Percentiles rank a stretch among this genome's conserved stretches.
These are phyloP conservation scores for Avena eriantha DNA, from an alignment of 176 grass and related monocot genomes.

Conservation along the genomic window DNA sequence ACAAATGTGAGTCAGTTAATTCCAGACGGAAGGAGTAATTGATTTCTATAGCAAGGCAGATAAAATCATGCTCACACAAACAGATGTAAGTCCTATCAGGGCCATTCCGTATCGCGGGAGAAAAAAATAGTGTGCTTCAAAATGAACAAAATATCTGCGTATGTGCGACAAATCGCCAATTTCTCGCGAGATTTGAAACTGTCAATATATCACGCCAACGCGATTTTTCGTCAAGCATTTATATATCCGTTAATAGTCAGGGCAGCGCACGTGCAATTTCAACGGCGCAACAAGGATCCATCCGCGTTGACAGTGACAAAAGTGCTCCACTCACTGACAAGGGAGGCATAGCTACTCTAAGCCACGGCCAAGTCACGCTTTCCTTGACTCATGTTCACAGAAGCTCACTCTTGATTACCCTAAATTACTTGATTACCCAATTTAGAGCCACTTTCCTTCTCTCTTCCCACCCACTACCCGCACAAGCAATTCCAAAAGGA, in stretches of 20 bases:
- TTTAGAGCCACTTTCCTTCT: not conserved
- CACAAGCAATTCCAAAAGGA: slow-evolving; percentile 31
- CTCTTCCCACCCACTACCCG: not conserved
- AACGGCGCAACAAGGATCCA: not conserved
- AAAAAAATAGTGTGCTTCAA: not conserved
- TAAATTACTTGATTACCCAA: not conserved
- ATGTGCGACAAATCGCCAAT: slow-evolving; percentile 10
- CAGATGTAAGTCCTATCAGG: not conserved
- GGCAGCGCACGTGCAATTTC: not conserved
- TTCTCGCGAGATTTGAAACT: slow-evolving; percentile 36
- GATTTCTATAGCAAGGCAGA: not conserved
- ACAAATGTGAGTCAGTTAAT: too few relatives aligned
- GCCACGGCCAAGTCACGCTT: not conserved
- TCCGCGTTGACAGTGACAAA: slow-evolving; percentile 34
- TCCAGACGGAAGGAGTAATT: not conserved
- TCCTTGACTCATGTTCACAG: slow-evolving; percentile 36
- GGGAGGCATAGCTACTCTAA: not conserved
- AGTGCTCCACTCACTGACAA: not conserved
- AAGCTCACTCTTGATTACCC: not conserved
- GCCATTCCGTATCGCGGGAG: not conserved
- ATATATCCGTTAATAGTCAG: not conserved
- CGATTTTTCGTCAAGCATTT: not conserved
- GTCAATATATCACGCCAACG: not conserved
- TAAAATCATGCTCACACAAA: too few relatives aligned
- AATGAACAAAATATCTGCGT: not conserved